Evolutionary conservation across 1,284 basidiomycete species (phyloP).

Genomic region (Volvariella volvacea): DNA sequence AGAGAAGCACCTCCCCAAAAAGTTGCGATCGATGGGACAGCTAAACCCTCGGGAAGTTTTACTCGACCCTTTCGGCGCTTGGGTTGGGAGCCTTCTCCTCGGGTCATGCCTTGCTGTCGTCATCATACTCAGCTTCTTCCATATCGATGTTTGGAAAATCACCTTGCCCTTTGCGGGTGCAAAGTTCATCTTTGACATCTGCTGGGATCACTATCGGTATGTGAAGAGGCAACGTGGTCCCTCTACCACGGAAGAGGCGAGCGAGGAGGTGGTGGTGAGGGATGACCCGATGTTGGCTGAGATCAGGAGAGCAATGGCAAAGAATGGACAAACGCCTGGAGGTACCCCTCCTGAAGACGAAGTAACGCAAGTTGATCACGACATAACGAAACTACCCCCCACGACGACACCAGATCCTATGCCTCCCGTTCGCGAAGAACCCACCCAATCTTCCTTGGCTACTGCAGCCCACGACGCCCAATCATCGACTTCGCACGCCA

Average conservation of each 20-base stretch:
- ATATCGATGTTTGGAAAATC: conserved; percentile 74
- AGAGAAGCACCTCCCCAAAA: conserved; percentile 42
- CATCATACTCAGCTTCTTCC: conserved; percentile 49
- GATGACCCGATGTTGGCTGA: conserved; percentile 16
- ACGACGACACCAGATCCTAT: too few species aligned
- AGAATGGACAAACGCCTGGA: too few species aligned
- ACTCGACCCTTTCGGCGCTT: conserved; percentile 42
- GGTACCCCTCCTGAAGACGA: too few species aligned
- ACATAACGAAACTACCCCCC: too few species aligned
- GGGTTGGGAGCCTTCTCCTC: conserved; percentile 45
- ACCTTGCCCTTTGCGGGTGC: conserved; percentile 80
- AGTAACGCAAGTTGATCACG: too few species aligned
- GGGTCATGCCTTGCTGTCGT: conserved; percentile 42
- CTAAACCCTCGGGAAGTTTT: conserved; percentile 42
- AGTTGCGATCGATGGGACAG: conserved; percentile 29
- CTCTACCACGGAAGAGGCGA: too few species aligned
- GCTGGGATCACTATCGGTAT: conserved; percentile 48
- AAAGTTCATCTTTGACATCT: conserved; percentile 65
- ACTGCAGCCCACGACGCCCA: too few species aligned
- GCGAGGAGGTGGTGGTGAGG: conserved; percentile 4
- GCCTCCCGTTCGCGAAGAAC: too few species aligned
- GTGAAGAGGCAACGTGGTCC: conserved; percentile 12
- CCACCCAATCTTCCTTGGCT: too few species aligned
- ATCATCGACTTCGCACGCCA: too few species aligned
- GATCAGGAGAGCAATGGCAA: too few species aligned